These are phyloP conservation scores for Helicocarpus griseus DNA, from an alignment of 2,329 filamentous ascomycete genomes.

Conservation along the genomic window DNA sequence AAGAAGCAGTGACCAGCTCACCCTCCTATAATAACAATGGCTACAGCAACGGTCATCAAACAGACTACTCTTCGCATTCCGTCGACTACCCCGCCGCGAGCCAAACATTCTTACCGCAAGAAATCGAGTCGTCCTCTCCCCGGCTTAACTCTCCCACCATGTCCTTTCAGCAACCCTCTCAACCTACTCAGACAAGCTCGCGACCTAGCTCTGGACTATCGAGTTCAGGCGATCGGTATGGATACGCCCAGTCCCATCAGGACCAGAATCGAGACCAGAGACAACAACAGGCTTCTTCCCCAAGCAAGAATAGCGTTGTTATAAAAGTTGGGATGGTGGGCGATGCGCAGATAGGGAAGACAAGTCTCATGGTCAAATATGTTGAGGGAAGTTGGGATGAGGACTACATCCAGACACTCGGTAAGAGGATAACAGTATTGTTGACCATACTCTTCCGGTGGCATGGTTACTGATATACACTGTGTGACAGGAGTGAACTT, in stretches of 20 bases:
- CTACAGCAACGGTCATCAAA: constrained; percentile 36
- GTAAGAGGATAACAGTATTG: constrained; percentile 30
- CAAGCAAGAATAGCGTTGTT: constrained; percentile 59
- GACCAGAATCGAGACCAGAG: constrained; percentile 28
- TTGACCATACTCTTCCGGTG: not conserved
- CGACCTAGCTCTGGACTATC: constrained; percentile 44
- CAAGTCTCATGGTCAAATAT: constrained; percentile 98
- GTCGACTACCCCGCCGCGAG: constrained; percentile 31
- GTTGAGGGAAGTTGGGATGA: constrained; percentile 99
- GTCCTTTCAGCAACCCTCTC: constrained; percentile 28
- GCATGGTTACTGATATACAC: not conserved
- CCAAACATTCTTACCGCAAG: constrained; percentile 37
- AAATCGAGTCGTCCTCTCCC: constrained; percentile 36
- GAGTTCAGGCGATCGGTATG: constrained; percentile 34
- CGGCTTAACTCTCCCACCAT: constrained; percentile 34
- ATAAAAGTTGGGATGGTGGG: constrained; percentile 99
- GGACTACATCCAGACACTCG: constrained; percentile 97
- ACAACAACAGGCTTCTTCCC: constrained; percentile 27
- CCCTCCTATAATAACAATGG: constrained; percentile 22
- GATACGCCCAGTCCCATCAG: constrained; percentile 40
- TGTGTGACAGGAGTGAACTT: constrained; percentile 75
- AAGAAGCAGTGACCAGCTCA: constrained; percentile 23
- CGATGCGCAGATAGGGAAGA: constrained; percentile 98
- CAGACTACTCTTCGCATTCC: constrained; percentile 41
- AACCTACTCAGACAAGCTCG: constrained; percentile 29